These are phyloP conservation scores for Serendipita sp. DNA, from an alignment of 768 basidiomycete genomes.

Conservation along the genomic window DNA sequence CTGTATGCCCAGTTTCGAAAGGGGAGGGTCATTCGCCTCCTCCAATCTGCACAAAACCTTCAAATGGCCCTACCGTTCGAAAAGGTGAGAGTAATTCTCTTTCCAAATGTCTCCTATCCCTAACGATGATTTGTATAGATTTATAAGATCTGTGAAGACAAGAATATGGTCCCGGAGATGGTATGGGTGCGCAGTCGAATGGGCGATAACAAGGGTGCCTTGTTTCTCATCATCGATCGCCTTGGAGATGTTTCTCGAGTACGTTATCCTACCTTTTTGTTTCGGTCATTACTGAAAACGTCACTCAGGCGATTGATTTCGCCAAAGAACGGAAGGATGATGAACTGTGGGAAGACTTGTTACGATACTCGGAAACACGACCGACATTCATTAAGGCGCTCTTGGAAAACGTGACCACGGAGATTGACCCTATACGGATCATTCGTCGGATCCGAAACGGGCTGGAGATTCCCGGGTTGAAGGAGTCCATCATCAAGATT, in stretches of 20 bases:
- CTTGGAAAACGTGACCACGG: constrained; percentile 77
- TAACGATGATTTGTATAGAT: constrained; percentile 33
- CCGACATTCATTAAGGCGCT: constrained; percentile 93
- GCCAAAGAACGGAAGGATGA: constrained; percentile 94
- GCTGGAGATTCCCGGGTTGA: constrained; percentile 88
- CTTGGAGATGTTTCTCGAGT: constrained; percentile 84
- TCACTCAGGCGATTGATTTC: constrained; percentile 83
- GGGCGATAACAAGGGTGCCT: constrained; percentile 93
- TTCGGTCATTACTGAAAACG: background rate
- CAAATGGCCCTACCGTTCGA: constrained; percentile 19
- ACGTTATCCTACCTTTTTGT: constrained; percentile 15
- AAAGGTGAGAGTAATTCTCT: constrained; percentile 53
- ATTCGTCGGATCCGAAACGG: constrained; percentile 94
- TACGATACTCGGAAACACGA: constrained; percentile 85
- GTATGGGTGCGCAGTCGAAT: constrained; percentile 93
- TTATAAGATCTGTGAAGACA: constrained; percentile 67
- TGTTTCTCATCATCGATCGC: constrained; percentile 88
- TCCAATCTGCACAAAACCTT: constrained; percentile 83
- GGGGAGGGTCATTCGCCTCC: constrained; percentile 67
- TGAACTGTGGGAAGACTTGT: constrained; percentile 93
- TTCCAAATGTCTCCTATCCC: background rate
- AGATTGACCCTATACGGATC: constrained; percentile 87
- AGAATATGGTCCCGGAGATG: constrained; percentile 88
- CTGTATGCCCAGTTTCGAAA: constrained; percentile 84
- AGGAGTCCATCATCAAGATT: constrained; percentile 90